A percentile compares a stretch with the other conserved stretches of the same genome.
These are phyloP conservation scores for Candida coleopterorum DNA, from an alignment of 805 yeast species.

Conservation along the genomic window DNA sequence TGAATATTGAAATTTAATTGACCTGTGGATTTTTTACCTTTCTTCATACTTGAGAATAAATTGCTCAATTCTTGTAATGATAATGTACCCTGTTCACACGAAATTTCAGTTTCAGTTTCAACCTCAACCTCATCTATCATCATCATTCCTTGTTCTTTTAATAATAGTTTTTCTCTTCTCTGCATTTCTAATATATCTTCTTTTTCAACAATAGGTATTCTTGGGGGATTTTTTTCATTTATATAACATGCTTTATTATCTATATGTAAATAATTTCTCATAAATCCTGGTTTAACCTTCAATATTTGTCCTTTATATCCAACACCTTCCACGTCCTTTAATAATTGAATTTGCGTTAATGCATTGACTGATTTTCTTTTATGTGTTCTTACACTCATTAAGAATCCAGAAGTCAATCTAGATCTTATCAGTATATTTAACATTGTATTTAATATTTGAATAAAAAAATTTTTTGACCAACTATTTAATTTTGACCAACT, in stretches of 20 bases:
- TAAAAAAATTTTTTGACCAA: neutral
- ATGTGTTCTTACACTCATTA: constrained; percentile 4
- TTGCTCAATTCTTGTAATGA: constrained; percentile 35
- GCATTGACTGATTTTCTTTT: constrained; percentile 2
- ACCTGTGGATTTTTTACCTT: neutral
- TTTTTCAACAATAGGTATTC: constrained; percentile 36
- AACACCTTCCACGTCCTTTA: constrained; percentile 57
- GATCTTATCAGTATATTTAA: neutral
- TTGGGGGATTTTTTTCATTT: constrained; percentile 27
- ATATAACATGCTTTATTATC: constrained; percentile 73
- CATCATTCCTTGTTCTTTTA: constrained; percentile 6
- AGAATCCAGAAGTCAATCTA: neutral
- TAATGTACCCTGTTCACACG: constrained; percentile 15
- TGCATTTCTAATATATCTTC: constrained; percentile 1
- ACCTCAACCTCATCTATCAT: constrained; percentile 8
- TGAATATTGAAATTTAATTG: constrained; percentile 2
- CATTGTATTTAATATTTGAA: neutral
- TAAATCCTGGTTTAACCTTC: constrained; percentile 69
- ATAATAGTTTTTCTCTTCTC: neutral
- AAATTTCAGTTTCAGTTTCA: neutral
- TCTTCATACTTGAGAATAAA: constrained; percentile 18
- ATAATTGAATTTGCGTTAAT: constrained; percentile 53
- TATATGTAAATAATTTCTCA: constrained; percentile 75
- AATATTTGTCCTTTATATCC: constrained; percentile 73
- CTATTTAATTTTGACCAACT: too few relatives aligned